These are phyloP conservation scores for Inga laurina DNA, from an alignment of 306 rosid genomes.

Conservation along the genomic window DNA sequence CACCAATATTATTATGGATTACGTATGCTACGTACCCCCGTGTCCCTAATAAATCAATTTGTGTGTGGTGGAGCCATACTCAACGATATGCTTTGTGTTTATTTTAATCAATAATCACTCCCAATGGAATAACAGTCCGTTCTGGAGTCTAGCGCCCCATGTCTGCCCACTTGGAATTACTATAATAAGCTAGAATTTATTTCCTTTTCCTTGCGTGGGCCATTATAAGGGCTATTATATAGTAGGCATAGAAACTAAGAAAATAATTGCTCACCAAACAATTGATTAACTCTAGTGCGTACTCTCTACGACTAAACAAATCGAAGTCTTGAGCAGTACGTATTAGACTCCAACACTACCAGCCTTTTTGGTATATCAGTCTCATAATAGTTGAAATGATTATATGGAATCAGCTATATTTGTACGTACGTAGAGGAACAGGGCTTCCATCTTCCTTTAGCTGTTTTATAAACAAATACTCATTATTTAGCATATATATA, in stretches of 20 bases:
- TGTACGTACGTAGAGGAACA: not conserved
- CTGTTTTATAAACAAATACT: not conserved
- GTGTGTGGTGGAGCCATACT: slow-evolving; percentile 3
- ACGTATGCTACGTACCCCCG: not conserved
- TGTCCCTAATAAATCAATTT: not conserved
- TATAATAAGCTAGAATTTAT: not conserved
- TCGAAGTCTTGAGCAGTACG: not conserved
- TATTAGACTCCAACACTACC: not conserved
- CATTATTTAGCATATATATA: not conserved
- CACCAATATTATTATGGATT: not conserved
- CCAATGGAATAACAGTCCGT: not conserved
- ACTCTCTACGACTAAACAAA: not conserved
- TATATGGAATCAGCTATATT: not conserved
- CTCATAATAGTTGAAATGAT: not conserved
- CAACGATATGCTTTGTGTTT: not conserved
- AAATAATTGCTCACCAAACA: slow-evolving; percentile 13
- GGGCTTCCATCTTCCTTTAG: not conserved
- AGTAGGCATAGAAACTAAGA: not conserved
- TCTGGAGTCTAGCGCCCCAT: not conserved
- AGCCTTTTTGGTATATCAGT: not conserved
- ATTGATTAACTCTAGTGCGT: not conserved
- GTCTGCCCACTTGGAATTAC: not conserved
- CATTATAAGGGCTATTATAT: not conserved
- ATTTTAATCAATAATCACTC: not conserved
- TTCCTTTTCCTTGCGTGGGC: not conserved